These are phyloP conservation scores for Arachis stenosperma DNA, from an alignment of 306 rosid species.

Conservation along the genomic window DNA sequence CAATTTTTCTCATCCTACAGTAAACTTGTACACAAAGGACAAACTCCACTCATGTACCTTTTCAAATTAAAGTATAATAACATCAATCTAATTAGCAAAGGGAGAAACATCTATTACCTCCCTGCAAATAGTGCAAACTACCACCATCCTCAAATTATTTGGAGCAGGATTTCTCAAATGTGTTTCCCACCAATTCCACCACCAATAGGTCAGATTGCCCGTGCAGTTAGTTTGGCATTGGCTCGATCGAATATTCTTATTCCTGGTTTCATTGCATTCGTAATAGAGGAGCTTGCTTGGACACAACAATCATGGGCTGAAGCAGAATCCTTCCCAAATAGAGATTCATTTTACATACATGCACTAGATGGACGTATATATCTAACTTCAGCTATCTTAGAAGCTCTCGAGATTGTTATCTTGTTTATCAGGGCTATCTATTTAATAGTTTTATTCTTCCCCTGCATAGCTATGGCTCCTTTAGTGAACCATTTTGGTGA, in stretches of 20 bases:
- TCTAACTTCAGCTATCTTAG: slow-evolving; percentile 52
- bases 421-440: slow-evolving; percentile 68
- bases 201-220: slow-evolving; percentile 62
- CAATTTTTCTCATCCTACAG: slow-evolving; percentile 40
- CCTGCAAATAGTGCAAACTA: slow-evolving; percentile 44
- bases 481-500: slow-evolving; percentile 57
- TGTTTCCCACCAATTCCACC: slow-evolving; percentile 52
- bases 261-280: slow-evolving; percentile 64
- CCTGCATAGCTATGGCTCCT: slow-evolving; percentile 75
- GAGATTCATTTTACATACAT: slow-evolving; percentile 47
- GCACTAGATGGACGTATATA: slow-evolving; percentile 55
- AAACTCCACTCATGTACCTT: slow-evolving; percentile 39
- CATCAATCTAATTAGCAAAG: slow-evolving; percentile 33
- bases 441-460: slow-evolving; percentile 64
- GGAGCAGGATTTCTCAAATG: slow-evolving; percentile 60
- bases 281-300: slow-evolving; percentile 62
- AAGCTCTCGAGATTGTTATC: slow-evolving; percentile 54
- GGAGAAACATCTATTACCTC: slow-evolving; percentile 44
- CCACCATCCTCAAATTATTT: slow-evolving; percentile 54
- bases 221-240: slow-evolving; percentile 71
- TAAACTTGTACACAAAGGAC: slow-evolving; percentile 40
- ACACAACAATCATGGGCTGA: slow-evolving; percentile 45
- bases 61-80: slow-evolving; percentile 44
- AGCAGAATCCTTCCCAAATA: slow-evolving; percentile 57
- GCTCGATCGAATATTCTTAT: slow-evolving; percentile 63